Base-by-base conservation (phyloP, 2,329 filamentous ascomycete genomes). In the Aspergillus felis region DNA sequence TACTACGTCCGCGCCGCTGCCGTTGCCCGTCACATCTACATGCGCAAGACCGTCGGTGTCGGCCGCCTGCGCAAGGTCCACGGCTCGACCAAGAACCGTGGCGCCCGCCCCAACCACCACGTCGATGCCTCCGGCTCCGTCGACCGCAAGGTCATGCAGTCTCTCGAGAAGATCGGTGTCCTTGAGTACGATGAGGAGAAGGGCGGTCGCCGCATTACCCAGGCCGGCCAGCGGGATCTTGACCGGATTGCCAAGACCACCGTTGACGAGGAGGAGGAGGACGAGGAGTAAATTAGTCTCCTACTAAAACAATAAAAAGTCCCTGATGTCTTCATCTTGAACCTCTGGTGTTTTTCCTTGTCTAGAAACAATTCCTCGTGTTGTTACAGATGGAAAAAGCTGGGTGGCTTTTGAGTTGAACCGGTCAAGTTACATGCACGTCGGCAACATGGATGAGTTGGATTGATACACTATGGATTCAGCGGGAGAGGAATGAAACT, bases 21-120 rank as follows among this genome's bases (percentile, higher is more conserved):
- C 68, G 89, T 99, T 77, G 94, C 94, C 75, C 92, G 92, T 77
- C 93, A 97, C 86, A 88, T 99, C 85, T 99, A 99, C 87, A 86
- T 99, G 80, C 90, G 94, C 84, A 99, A 99, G 87, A 97, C 92
- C 65, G 92, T 99, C 77, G 94, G 94, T 86, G 91, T 99, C 71
- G 94, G 94, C 82, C 92, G 94, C 77, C 88, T 99, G 72, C 90
- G 93, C 81, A 96, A 96, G 85, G 90, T 89, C 67, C 94, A 99
- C 87, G 94, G 92, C 74, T 89, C 87, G 71, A 89, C 90, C 84
- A 97, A 96, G 88, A 99, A 97, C 89, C 92, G 94, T 72, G 94
- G 94, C 73, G 87, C 87, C 71, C 87, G 89, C 70, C 94, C 94
- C 77, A 91, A 87, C 66, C 88, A 96, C 82, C 94, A 99, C 86